phyloP scores from a whole-genome alignment of 2,329 filamentous ascomycete genomes.

The Ophiocordyceps robertsii region DNA sequence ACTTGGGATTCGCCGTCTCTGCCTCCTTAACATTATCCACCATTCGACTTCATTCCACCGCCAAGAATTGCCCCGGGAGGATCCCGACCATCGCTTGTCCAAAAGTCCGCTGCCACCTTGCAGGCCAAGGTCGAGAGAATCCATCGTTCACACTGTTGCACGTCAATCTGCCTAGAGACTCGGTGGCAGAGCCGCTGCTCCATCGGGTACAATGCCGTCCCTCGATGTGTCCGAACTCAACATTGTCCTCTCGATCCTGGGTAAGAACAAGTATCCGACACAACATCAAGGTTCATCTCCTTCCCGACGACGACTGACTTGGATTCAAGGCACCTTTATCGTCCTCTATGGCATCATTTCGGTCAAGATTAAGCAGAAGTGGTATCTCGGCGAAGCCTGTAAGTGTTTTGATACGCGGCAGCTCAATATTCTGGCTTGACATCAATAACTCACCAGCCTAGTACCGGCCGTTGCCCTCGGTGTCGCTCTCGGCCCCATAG shows the following conservation, averaged over 20 bases:
- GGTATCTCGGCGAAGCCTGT: slow-evolving; percentile 42
- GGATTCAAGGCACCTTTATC: slow-evolving; percentile 28
- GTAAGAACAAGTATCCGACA: slow-evolving; percentile 17
- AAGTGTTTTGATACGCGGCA: slow-evolving; percentile 9
- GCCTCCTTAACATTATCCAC: no score
- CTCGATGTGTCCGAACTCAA: slow-evolving; percentile 38
- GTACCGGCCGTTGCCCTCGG: slow-evolving; percentile 42
- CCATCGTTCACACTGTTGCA: no score
- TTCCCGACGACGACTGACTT: neutral
- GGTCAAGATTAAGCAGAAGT: slow-evolving; percentile 36
- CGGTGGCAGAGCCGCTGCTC: no score
- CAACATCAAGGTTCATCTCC: no score
- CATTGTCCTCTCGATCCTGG: slow-evolving; percentile 31
- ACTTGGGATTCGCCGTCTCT: no score
- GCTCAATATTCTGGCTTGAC: no score
- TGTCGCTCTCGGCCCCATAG: slow-evolving; percentile 38
- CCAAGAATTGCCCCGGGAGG: no score
- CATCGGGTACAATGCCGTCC: neutral
- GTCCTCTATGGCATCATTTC: slow-evolving; percentile 35
- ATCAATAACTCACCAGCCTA: slow-evolving; percentile 14
- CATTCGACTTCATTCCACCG: no score
- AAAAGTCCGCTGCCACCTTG: no score
- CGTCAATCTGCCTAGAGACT: no score
- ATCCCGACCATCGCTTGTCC: no score
- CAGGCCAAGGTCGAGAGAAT: no score